Evolutionary conservation across 2,329 filamentous ascomycete species (phyloP), one percentile per base, ranked within the genome.

Genomic region (Oidium heveae): DNA sequence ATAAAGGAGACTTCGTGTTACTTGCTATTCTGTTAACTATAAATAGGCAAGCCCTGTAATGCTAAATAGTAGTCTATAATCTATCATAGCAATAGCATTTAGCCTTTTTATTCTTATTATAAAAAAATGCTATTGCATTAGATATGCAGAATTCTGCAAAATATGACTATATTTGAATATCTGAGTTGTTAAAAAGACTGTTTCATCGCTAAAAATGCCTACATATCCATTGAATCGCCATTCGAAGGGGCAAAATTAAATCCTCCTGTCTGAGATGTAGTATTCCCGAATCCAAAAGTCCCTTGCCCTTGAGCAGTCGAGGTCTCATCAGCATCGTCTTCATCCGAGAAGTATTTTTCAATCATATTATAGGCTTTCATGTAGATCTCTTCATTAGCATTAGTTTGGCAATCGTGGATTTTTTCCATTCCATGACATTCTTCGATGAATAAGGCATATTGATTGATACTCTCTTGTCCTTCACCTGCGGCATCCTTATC

Each of bases 331-430:
- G 71, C 78, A 58, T 76, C 77, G 66, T 94, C 91, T 55, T 96
- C 91, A 65, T 98, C 91, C 0, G 88, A 95, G 74, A 98, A 98
- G 77, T 98, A 98, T 74, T 95, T 95, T 76, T 98, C 91, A 62
- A 98, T 98, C 70, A 98, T 98, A 77, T 94, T 96, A 77, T 96
- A 98, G 0, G 91, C 91, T 80, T 98, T 98, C 89, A 98, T 96
- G 76, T 98, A 98, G 63, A 98, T 98, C 72, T 98, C 91, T 72
- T 98, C 91, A 71, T 98, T 98, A 73, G 89, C 89, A 65, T 98
- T 98, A 74, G 93, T 95, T 75, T 98, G 91, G 78, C 91, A 96
- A 63, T 96, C 89, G 72, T 98, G 91, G 63, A 98, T 96, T 82
- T 96, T 96, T 74, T 96, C 91, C 91, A 98, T 98, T 61, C 91